A percentile compares a stretch with the other conserved stretches of the same genome.
These are phyloP conservation scores for Alternaria sp. DNA, from an alignment of 2,329 filamentous ascomycete species.

Conservation along the genomic window DNA sequence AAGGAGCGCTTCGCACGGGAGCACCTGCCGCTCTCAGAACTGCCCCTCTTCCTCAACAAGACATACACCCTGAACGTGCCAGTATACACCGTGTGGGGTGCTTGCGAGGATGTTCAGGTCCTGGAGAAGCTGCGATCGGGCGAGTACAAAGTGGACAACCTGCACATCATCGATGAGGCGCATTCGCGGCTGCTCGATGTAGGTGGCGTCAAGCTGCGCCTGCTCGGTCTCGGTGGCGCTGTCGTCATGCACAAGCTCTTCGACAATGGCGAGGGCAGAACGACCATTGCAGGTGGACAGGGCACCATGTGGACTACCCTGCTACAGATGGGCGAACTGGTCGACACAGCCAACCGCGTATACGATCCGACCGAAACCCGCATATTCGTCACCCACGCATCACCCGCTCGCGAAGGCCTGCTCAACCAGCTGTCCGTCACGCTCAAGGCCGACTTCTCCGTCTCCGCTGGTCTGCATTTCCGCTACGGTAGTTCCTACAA, in stretches of 20 bases:
- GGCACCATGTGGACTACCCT: slow-evolving; percentile 99
- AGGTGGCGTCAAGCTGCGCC: slow-evolving; percentile 91
- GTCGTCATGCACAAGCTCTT: slow-evolving; percentile 99
- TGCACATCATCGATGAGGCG: slow-evolving; percentile 98
- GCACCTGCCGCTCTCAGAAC: slow-evolving; percentile 89
- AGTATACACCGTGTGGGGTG: slow-evolving; percentile 98
- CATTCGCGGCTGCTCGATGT: slow-evolving; percentile 94
- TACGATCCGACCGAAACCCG: slow-evolving; percentile 98
- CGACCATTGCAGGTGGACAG: slow-evolving; percentile 96
- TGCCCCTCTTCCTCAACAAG: slow-evolving; percentile 85
- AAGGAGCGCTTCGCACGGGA: slow-evolving; percentile 83
- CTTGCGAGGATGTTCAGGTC: slow-evolving; percentile 96
- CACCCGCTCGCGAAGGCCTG: slow-evolving; percentile 92
- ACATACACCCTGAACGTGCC: slow-evolving; percentile 91
- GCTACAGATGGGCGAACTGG: slow-evolving; percentile 95
- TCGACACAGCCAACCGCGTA: slow-evolving; percentile 96
- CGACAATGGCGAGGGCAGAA: slow-evolving; percentile 96
- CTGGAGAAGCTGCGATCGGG: slow-evolving; percentile 96
- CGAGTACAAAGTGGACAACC: slow-evolving; percentile 96
- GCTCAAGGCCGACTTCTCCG: slow-evolving; percentile 96
- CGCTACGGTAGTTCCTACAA: slow-evolving; percentile 99
- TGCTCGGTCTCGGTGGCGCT: slow-evolving; percentile 91
- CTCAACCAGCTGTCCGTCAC: slow-evolving; percentile 97
- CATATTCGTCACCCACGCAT: slow-evolving; percentile 95
- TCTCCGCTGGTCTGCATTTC: slow-evolving; percentile 97